A percentile compares a stretch with the other conserved stretches of the same genome.
phyloP scores from a whole-genome alignment of 2,329 filamentous ascomycete genomes.

The Aspergillus ibericus region DNA sequence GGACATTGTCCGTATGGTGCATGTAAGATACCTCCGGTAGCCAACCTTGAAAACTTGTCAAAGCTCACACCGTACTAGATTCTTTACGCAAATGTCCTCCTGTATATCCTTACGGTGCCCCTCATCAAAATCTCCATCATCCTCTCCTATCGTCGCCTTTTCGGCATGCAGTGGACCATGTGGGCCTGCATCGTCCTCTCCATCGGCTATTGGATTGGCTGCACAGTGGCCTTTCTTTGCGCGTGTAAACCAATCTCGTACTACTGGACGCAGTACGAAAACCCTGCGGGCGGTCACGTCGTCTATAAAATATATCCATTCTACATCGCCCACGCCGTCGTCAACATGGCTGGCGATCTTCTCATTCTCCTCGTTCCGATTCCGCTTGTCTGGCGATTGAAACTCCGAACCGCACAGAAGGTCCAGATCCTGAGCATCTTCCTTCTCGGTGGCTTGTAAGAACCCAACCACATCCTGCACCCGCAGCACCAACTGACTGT shows the following conservation, averaged over 20 bases:
- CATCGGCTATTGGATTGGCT: slow-evolving; percentile 14
- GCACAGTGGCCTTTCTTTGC: slow-evolving; percentile 8
- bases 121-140: slow-evolving; percentile 21
- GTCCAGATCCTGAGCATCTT: slow-evolving; percentile 17
- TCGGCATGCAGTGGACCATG: slow-evolving; percentile 15
- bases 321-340: slow-evolving; percentile 18
- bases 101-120: slow-evolving; percentile 16
- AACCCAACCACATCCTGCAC: neutral
- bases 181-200: slow-evolving; percentile 17
- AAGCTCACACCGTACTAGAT: slow-evolving; percentile 2
- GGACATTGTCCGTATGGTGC: slow-evolving; percentile 9
- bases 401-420: slow-evolving; percentile 16
- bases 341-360: slow-evolving; percentile 19
- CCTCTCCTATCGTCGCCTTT: slow-evolving; percentile 22
- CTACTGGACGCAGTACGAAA: slow-evolving; percentile 18
- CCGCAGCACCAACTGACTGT: neutral
- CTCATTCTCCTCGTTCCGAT: slow-evolving; percentile 20
- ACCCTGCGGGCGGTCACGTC: slow-evolving; percentile 11
- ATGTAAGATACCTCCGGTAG: neutral
- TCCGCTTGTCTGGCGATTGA: slow-evolving; percentile 19
- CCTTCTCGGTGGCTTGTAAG: slow-evolving; percentile 21
- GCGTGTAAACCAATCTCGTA: slow-evolving; percentile 16
- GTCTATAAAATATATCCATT: slow-evolving; percentile 16
- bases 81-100: slow-evolving; percentile 17
- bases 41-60: neutral